phyloP scores from a whole-genome alignment of 2,329 filamentous ascomycete species.

The Exophiala calicioides region DNA sequence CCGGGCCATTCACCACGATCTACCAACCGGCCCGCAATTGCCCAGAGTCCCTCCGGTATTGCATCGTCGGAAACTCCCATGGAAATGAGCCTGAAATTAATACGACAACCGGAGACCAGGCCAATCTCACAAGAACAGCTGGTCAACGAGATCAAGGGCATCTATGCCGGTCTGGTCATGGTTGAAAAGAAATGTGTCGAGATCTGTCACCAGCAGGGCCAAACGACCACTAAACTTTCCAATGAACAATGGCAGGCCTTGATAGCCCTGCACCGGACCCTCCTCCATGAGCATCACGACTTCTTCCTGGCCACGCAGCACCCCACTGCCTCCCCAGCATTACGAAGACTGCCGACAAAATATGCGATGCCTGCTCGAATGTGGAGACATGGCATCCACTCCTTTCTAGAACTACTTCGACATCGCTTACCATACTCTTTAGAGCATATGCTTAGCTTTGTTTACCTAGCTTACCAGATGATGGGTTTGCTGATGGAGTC shows the following conservation, averaged over 20 bases:
- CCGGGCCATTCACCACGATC: neutral
- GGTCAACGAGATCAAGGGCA: constrained; percentile 76
- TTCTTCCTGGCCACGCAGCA: constrained; percentile 88
- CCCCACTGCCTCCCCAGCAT: constrained; percentile 68
- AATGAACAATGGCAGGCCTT: constrained; percentile 80
- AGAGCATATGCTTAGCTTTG: constrained; percentile 89
- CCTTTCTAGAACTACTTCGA: constrained; percentile 74
- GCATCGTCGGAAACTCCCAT: constrained; percentile 4
- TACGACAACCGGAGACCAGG: constrained; percentile 61
- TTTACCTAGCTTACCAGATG: constrained; percentile 87
- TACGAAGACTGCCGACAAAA: constrained; percentile 71
- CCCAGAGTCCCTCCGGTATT: neutral
- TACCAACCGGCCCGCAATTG: neutral
- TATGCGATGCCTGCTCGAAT: constrained; percentile 94
- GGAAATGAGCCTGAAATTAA: constrained; percentile 10
- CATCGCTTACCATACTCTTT: constrained; percentile 72
- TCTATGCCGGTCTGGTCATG: constrained; percentile 30
- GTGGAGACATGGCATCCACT: constrained; percentile 92
- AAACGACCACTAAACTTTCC: constrained; percentile 55
- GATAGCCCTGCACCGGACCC: constrained; percentile 76
- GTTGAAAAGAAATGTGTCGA: constrained; percentile 87
- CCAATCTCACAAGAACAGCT: constrained; percentile 77
- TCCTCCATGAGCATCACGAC: constrained; percentile 80
- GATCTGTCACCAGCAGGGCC: constrained; percentile 66
- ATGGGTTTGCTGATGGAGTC: constrained; percentile 86